phyloP scores from a whole-genome alignment of 2,329 filamentous ascomycete genomes.

The Colletotrichum gigasporum region DNA sequence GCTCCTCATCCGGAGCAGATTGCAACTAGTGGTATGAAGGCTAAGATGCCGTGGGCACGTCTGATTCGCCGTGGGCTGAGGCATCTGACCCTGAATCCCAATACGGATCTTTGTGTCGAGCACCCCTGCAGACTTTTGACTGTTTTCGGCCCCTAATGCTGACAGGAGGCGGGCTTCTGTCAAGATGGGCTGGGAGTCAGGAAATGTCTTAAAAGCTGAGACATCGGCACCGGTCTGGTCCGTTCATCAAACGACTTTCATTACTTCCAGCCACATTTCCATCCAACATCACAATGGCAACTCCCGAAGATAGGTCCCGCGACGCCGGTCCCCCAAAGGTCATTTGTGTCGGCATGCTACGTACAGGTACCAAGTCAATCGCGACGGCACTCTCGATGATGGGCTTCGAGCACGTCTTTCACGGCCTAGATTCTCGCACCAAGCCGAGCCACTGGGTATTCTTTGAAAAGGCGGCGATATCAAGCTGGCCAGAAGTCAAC shows the following conservation, averaged over 20 bases:
- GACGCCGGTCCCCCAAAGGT: slow-evolving; percentile 14
- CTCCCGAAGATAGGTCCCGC: not conserved
- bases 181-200: no score
- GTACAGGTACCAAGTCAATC: slow-evolving; percentile 32
- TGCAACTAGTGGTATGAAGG: not conserved
- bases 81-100: no score
- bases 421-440: slow-evolving; percentile 22
- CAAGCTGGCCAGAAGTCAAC: slow-evolving; percentile 17
- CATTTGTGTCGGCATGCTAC: slow-evolving; percentile 28
- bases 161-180: no score
- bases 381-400: slow-evolving; percentile 20
- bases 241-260: no score
- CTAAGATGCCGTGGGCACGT: no score
- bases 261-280: not conserved
- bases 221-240: no score
- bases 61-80: no score
- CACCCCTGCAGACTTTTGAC: no score
- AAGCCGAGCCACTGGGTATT: slow-evolving; percentile 19
- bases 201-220: no score
- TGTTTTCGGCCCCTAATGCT: not conserved
- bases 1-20: slow-evolving; percentile 29
- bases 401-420: slow-evolving; percentile 24
- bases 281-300: slow-evolving; percentile 7
- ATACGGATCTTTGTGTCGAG: no score
- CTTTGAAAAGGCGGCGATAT: slow-evolving; percentile 8